phyloP scores from a whole-genome alignment of 305 asterid species.

The Vinca major region DNA sequence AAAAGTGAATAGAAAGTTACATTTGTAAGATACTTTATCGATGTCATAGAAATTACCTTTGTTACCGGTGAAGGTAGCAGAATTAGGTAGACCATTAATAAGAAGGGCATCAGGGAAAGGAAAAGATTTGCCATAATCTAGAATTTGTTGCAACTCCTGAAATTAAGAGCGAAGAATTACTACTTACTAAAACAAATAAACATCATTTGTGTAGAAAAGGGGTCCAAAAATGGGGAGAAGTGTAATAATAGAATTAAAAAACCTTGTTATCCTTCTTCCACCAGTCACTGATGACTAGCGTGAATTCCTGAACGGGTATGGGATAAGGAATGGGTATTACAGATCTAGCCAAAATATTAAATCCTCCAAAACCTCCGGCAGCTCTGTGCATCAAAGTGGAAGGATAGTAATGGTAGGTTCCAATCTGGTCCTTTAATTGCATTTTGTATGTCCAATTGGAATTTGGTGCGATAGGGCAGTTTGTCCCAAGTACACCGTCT shows the following conservation, averaged over 20 bases:
- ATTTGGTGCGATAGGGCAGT: slow-evolving; percentile 79
- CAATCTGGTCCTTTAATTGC: slow-evolving; percentile 85
- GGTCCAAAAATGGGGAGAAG: too few relatives aligned
- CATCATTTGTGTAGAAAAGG: neutral
- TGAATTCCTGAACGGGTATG: slow-evolving; percentile 23
- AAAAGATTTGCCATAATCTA: slow-evolving; percentile 41
- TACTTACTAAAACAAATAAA: neutral
- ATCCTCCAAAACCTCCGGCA: slow-evolving; percentile 64
- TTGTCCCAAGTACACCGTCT: slow-evolving; percentile 87
- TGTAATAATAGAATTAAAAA: too few relatives aligned
- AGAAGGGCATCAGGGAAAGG: slow-evolving; percentile 58
- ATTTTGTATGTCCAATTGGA: slow-evolving; percentile 66
- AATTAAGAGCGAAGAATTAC: neutral
- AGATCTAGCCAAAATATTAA: slow-evolving; percentile 49
- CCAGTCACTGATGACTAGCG: slow-evolving; percentile 41
- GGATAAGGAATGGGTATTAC: slow-evolving; percentile 67
- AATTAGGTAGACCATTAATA: slow-evolving; percentile 48
- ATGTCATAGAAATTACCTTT: slow-evolving; percentile 35
- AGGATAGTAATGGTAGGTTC: slow-evolving; percentile 57
- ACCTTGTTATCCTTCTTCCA: slow-evolving; percentile 84
- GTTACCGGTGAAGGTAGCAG: slow-evolving; percentile 33
- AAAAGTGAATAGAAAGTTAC: too few relatives aligned
- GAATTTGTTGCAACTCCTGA: slow-evolving; percentile 43
- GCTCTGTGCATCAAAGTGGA: slow-evolving; percentile 67
- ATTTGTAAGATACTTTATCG: too few relatives aligned